A percentile compares a stretch with the other conserved stretches of the same genome.
phyloP scores from a whole-genome alignment of 2,329 filamentous ascomycete species.

The Alternaria rosae region DNA sequence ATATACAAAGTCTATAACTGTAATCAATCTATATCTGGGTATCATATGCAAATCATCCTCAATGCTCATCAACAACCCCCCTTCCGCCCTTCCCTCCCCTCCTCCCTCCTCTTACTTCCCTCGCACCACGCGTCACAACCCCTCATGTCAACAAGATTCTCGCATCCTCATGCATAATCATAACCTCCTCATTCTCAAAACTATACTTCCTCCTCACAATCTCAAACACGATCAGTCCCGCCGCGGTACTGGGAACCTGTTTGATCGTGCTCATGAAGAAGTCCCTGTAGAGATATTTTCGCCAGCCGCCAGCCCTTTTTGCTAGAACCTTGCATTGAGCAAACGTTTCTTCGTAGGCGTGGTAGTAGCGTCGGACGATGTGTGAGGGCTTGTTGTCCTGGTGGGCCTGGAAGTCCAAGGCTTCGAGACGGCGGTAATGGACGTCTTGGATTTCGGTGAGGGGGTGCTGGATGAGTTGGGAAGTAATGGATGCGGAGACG shows the following conservation, averaged over 20 bases:
- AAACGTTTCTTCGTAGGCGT: conserved; percentile 74
- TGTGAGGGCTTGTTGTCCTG: conserved; percentile 37
- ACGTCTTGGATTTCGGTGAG: conserved; percentile 74
- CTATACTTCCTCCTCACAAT: conserved; percentile 77
- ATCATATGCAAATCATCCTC: conserved; percentile 12
- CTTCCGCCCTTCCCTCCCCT: no score
- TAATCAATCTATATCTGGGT: conserved; percentile 21
- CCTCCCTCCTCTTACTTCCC: neutral
- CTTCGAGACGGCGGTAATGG: conserved; percentile 76
- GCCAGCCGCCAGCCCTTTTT: conserved; percentile 63
- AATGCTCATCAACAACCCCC: neutral
- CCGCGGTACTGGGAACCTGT: conserved; percentile 79
- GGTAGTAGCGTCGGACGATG: conserved; percentile 69
- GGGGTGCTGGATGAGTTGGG: conserved; percentile 75
- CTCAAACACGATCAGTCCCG: conserved; percentile 81
- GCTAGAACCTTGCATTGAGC: conserved; percentile 67
- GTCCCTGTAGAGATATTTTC: conserved; percentile 72
- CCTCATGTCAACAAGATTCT: conserved; percentile 68
- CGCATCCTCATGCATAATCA: conserved; percentile 68
- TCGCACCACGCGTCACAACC: neutral
- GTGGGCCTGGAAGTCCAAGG: conserved; percentile 68
- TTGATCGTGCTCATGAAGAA: conserved; percentile 77
- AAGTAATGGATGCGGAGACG: conserved; percentile 70
- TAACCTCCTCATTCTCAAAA: conserved; percentile 62
- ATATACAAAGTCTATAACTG: neutral